Percentiles rank a stretch among this genome's conserved stretches.
These are phyloP conservation scores for Gryganskiella cystojenkinii DNA, from an alignment of 192 early-diverging fungal genomes.

Conservation along the genomic window DNA sequence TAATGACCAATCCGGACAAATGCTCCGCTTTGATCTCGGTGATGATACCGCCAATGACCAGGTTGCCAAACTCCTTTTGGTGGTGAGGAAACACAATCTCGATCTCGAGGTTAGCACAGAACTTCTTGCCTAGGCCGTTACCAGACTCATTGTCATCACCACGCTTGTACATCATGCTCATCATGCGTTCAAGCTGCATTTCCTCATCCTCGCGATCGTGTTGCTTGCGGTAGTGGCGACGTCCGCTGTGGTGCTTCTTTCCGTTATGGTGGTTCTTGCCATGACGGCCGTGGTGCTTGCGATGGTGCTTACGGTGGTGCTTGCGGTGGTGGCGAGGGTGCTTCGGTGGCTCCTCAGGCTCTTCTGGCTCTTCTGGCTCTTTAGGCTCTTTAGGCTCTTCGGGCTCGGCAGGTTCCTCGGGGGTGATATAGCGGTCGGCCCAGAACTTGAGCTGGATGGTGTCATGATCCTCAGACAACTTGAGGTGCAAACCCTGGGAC, in stretches of 20 bases:
- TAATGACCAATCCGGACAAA: not conserved
- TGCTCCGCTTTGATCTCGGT: constrained; percentile 1
- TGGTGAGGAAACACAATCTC: constrained; percentile 21
- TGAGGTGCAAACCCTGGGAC: constrained; percentile 26
- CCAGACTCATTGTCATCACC: not conserved
- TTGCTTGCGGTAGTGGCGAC: constrained; percentile 16
- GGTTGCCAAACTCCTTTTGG: not conserved
- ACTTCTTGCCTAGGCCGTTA: constrained; percentile 1
- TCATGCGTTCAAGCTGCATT: not conserved
- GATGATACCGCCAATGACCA: constrained; percentile 23
- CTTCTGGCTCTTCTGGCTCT: not conserved
- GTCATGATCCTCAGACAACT: constrained; percentile 8
- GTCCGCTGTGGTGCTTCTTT: constrained; percentile 4
- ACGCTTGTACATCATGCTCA: constrained; percentile 8
- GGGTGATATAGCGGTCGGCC: constrained; percentile 22
- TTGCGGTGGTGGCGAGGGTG: constrained; percentile 17
- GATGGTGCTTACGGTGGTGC: not conserved
- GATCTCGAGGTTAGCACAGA: constrained; percentile 24
- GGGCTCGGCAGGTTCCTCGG: not conserved
- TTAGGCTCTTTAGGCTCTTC: not conserved
- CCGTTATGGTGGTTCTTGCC: not conserved
- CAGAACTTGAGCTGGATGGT: constrained; percentile 24
- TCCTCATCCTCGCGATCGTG: constrained; percentile 7
- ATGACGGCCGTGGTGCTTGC: not conserved
- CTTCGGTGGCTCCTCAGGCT: constrained; percentile 4